Conservation (phyloP, 495 filamentous ascomycete species). For the Xylaria venustula region DNA sequence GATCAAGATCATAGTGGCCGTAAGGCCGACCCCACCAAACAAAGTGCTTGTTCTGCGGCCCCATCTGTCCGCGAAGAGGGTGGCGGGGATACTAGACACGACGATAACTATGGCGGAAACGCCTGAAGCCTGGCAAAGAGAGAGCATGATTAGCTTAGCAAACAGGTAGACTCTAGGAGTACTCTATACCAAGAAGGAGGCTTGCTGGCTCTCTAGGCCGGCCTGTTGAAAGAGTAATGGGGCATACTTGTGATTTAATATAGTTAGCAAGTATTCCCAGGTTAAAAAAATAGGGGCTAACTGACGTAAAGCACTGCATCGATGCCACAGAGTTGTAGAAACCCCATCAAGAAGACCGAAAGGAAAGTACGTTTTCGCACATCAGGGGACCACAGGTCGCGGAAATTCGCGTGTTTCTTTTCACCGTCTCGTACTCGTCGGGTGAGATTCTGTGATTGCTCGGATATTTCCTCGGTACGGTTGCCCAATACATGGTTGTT, state of each 20-base stretch:
- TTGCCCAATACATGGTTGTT: background rate
- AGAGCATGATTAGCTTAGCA: background rate
- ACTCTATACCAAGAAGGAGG: constrained; percentile 42
- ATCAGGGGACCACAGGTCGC: constrained; percentile 22
- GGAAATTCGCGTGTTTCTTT: constrained; percentile 17
- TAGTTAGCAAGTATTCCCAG: background rate
- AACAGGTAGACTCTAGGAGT: background rate
- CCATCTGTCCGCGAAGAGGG: constrained; percentile 61
- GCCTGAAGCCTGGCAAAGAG: constrained; percentile 37
- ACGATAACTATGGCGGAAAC: constrained; percentile 53
- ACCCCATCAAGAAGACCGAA: constrained; percentile 40
- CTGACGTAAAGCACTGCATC: constrained; percentile 55
- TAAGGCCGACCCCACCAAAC: constrained; percentile 50
- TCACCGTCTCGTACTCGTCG: background rate
- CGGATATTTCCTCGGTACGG: constrained; percentile 9
- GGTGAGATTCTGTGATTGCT: background rate
- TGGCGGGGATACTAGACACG: constrained; percentile 45
- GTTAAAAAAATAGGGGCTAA: constrained; percentile 11
- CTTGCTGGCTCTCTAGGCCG: constrained; percentile 39
- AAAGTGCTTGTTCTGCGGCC: constrained; percentile 58
- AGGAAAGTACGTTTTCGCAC: constrained; percentile 21
- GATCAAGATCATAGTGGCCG: constrained; percentile 34
- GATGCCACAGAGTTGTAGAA: constrained; percentile 52
- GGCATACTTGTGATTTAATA: constrained; percentile 41
- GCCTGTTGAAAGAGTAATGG: constrained; percentile 53